These are phyloP conservation scores for Salix purpurea DNA, from an alignment of 345 rosid genomes.

Conservation along the genomic window DNA sequence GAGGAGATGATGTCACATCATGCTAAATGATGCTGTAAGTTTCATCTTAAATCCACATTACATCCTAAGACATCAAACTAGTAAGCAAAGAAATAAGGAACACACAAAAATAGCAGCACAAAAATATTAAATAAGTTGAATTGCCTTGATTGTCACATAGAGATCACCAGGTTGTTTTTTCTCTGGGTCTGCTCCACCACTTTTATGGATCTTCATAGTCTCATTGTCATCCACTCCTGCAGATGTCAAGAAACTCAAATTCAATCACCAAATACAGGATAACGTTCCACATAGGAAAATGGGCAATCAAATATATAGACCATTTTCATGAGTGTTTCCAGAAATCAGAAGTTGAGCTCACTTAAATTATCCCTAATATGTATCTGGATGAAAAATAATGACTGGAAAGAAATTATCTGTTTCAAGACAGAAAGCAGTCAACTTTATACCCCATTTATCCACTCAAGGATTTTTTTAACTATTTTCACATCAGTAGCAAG, in stretches of 20 bases:
- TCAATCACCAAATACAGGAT: background rate
- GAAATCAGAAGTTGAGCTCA: background rate
- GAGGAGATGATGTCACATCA: background rate
- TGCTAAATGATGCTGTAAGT: too few species aligned
- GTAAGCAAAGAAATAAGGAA: background rate
- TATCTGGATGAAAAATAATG: background rate
- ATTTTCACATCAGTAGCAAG: too few species aligned
- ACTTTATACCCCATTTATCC: background rate
- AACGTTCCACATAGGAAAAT: background rate
- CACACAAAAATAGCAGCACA: background rate
- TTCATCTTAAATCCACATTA: background rate
- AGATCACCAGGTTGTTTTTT: conserved; percentile 96
- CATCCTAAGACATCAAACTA: background rate
- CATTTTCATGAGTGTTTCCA: background rate
- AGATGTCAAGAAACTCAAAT: conserved; percentile 10
- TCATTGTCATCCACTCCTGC: conserved; percentile 83
- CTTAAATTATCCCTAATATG: background rate
- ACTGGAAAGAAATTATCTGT: background rate
- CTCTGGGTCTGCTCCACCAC: conserved; percentile 97
- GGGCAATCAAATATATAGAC: background rate
- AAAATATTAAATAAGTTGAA: background rate
- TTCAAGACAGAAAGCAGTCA: background rate
- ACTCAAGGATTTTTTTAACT: too few species aligned
- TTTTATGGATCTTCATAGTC: conserved; percentile 62
- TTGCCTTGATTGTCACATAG: conserved; percentile 70